These are phyloP conservation scores for Vicia faba DNA, from an alignment of 306 rosid genomes.

Conservation along the genomic window DNA sequence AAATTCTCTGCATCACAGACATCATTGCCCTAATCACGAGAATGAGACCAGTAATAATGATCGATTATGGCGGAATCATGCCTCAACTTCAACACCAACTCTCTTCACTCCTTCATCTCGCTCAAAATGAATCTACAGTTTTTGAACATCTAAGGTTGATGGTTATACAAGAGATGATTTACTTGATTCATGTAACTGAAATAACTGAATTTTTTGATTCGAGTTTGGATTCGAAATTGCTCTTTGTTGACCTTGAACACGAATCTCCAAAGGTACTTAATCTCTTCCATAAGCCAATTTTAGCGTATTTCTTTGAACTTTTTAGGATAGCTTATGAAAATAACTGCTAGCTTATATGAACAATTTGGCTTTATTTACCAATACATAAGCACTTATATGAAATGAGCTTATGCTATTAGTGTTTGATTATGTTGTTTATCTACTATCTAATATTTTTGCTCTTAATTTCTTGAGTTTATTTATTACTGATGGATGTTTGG, in stretches of 20 bases:
- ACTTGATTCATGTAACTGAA: slow-evolving; percentile 61
- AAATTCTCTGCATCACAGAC: slow-evolving; percentile 54
- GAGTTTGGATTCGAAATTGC: slow-evolving; percentile 57
- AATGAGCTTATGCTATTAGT: neutral
- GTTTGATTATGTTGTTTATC: neutral
- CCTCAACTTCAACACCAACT: slow-evolving; percentile 75
- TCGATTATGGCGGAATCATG: slow-evolving; percentile 90
- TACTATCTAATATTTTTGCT: neutral
- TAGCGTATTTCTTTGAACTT: neutral
- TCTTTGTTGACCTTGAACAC: slow-evolving; percentile 74
- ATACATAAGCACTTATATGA: neutral
- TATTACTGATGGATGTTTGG: slow-evolving; percentile 2
- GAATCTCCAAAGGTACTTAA: slow-evolving; percentile 71
- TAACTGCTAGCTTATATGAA: neutral
- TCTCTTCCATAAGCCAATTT: neutral
- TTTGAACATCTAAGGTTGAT: slow-evolving; percentile 66
- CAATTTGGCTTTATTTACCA: neutral
- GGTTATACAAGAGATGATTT: slow-evolving; percentile 90
- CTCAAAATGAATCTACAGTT: slow-evolving; percentile 52
- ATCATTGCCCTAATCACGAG: slow-evolving; percentile 69
- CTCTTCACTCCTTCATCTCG: slow-evolving; percentile 52
- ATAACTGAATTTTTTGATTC: slow-evolving; percentile 52
- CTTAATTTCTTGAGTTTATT: neutral
- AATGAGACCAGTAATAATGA: slow-evolving; percentile 81
- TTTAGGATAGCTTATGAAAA: no score